These are phyloP conservation scores for Sporothrix pallida DNA, from an alignment of 2,329 filamentous ascomycete genomes.

Conservation along the genomic window DNA sequence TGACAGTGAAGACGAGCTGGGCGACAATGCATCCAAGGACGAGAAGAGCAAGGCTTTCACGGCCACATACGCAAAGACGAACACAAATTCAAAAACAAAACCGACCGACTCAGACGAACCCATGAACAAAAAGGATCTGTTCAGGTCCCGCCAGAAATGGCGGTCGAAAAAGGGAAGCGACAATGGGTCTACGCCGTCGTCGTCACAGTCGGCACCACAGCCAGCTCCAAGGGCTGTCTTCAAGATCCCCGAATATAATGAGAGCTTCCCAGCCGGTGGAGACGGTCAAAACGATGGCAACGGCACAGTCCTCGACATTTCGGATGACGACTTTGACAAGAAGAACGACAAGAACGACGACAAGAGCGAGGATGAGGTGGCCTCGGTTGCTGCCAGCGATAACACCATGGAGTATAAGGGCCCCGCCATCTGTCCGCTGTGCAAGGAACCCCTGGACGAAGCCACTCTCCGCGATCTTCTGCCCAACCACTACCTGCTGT, in stretches of 20 bases:
- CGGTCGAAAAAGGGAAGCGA: neutral
- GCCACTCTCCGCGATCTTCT: slow-evolving; percentile 53
- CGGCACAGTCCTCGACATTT: neutral
- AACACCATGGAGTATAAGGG: slow-evolving; percentile 26
- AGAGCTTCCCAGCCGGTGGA: neutral
- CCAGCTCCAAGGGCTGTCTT: slow-evolving; percentile 24
- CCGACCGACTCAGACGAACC: neutral
- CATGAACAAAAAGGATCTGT: neutral
- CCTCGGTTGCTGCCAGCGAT: slow-evolving; percentile 29
- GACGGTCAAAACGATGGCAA: neutral
- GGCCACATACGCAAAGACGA: neutral
- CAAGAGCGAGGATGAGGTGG: neutral
- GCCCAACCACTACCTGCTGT: neutral
- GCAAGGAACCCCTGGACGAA: slow-evolving; percentile 63
- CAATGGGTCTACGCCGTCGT: neutral
- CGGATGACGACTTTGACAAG: neutral
- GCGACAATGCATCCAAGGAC: neutral
- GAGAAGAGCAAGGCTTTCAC: neutral
- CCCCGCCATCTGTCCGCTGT: slow-evolving; percentile 66
- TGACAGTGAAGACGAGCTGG: neutral
- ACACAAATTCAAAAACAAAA: neutral
- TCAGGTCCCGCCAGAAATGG: slow-evolving; percentile 27
- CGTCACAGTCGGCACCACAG: neutral
- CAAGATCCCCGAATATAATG: slow-evolving; percentile 20
- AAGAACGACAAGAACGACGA: neutral